These are phyloP conservation scores for Neocucurbitaria cava DNA, from an alignment of 2,329 filamentous ascomycete species.

Conservation along the genomic window DNA sequence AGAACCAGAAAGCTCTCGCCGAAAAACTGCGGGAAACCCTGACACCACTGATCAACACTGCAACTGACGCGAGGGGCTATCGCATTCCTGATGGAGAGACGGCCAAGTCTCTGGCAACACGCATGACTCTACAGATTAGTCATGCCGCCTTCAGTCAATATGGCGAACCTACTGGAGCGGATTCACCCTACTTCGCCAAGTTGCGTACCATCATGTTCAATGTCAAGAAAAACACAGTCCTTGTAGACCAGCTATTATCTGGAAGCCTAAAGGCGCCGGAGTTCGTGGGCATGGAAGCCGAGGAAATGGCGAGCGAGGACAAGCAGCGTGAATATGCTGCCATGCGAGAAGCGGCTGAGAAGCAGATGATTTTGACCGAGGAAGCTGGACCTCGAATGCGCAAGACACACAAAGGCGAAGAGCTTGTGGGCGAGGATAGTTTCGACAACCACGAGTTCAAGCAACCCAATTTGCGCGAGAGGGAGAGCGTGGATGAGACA, in stretches of 20 bases:
- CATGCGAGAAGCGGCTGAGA: constrained; percentile 79
- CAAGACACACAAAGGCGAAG: constrained; percentile 93
- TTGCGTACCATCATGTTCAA: constrained; percentile 83
- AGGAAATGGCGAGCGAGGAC: constrained; percentile 92
- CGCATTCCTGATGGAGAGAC: constrained; percentile 69
- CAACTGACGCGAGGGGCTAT: constrained; percentile 71
- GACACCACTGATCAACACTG: constrained; percentile 67
- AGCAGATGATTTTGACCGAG: constrained; percentile 83
- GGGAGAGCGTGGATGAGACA: constrained; percentile 35
- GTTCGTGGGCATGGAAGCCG: constrained; percentile 84
- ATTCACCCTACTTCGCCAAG: constrained; percentile 65
- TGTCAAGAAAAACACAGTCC: constrained; percentile 83
- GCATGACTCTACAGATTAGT: constrained; percentile 80
- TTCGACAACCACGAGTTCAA: constrained; percentile 37
- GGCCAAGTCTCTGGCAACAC: constrained; percentile 69
- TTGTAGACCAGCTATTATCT: constrained; percentile 78
- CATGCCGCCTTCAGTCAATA: constrained; percentile 66
- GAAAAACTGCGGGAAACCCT: constrained; percentile 75
- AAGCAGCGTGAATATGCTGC: constrained; percentile 78
- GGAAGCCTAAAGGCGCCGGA: constrained; percentile 74
- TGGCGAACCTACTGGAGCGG: constrained; percentile 54
- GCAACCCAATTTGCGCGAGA: constrained; percentile 33
- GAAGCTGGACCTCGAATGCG: constrained; percentile 76
- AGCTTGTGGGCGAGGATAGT: constrained; percentile 78
- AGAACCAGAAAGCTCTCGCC: constrained; percentile 72